Evolutionary conservation across 208 protist species (phyloP).

Genomic region (Tritrichomonas foetus): DNA sequence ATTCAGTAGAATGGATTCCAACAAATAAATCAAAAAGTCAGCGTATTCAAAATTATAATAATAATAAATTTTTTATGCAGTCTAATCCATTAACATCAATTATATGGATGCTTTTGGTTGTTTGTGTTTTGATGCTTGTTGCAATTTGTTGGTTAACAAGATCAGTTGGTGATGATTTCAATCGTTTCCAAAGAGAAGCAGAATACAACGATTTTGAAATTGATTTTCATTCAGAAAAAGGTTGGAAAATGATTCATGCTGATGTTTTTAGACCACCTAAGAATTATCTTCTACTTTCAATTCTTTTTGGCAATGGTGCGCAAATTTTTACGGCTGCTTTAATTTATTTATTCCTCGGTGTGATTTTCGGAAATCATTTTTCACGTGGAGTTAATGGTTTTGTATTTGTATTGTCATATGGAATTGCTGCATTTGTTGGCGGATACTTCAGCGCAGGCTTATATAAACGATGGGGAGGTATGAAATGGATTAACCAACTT

Average conservation of each 20-base stretch:
- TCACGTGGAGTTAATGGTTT: neutral
- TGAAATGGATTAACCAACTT: neutral
- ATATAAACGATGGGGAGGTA: slow-evolving; percentile 27
- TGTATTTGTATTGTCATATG: neutral
- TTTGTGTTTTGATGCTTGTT: neutral
- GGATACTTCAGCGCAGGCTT: slow-evolving; percentile 16
- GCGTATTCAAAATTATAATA: neutral
- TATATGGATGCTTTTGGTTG: neutral
- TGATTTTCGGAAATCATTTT: neutral
- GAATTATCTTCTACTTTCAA: neutral
- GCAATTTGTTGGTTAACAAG: neutral
- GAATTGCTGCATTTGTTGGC: neutral
- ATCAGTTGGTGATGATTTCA: neutral
- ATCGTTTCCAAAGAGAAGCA: neutral
- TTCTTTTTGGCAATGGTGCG: neutral
- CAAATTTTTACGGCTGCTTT: neutral
- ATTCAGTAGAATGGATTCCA: neutral
- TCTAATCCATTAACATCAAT: neutral
- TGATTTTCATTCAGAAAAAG: slow-evolving; percentile 45
- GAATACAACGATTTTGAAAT: neutral
- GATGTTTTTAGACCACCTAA: slow-evolving; percentile 55
- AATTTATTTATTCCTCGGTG: neutral
- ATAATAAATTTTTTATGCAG: neutral
- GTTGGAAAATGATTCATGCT: slow-evolving; percentile 58
- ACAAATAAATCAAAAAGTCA: neutral